These are phyloP conservation scores for Plasmodium gallinaceum DNA, from an alignment of 169 alveolate genomes.

Conservation along the genomic window DNA sequence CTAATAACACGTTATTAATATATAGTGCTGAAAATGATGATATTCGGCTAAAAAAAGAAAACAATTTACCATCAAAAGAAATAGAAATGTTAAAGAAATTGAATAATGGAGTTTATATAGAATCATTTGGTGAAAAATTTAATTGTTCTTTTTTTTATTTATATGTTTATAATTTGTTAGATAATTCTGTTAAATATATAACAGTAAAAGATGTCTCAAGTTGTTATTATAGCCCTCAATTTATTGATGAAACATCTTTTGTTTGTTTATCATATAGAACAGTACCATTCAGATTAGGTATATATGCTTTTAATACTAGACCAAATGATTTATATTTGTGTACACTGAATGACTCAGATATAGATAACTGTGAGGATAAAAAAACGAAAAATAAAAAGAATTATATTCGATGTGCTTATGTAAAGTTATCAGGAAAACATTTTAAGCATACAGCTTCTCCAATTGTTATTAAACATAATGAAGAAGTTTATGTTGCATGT, in stretches of 20 bases:
- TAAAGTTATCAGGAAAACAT: constrained; percentile 34
- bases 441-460: constrained; percentile 53
- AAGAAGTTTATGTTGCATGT: constrained; percentile 35
- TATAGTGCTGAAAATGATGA: constrained; percentile 75
- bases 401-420: constrained; percentile 44
- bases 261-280: constrained; percentile 59
- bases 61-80: constrained; percentile 5
- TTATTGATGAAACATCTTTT: constrained; percentile 75
- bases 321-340: constrained; percentile 55
- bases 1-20: constrained; percentile 42
- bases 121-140: constrained; percentile 72
- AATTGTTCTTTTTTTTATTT: constrained; percentile 60
- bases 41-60: constrained; percentile 26
- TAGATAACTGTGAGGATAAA: not conserved
- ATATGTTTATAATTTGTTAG: constrained; percentile 57
- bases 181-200: constrained; percentile 45
- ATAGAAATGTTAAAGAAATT: constrained; percentile 34
- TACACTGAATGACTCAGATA: constrained; percentile 31
- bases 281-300: constrained; percentile 54
- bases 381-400: constrained; percentile 2
- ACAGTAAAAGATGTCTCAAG: constrained; percentile 38
- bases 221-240: constrained; percentile 66
- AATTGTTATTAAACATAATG: constrained; percentile 28
- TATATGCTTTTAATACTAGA: constrained; percentile 54
- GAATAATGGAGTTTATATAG: constrained; percentile 52